Evolutionary conservation across 495 filamentous ascomycete species (phyloP), one percentile per base, ranked within the genome.

Genomic region (Aspergillus haitiensis): DNA sequence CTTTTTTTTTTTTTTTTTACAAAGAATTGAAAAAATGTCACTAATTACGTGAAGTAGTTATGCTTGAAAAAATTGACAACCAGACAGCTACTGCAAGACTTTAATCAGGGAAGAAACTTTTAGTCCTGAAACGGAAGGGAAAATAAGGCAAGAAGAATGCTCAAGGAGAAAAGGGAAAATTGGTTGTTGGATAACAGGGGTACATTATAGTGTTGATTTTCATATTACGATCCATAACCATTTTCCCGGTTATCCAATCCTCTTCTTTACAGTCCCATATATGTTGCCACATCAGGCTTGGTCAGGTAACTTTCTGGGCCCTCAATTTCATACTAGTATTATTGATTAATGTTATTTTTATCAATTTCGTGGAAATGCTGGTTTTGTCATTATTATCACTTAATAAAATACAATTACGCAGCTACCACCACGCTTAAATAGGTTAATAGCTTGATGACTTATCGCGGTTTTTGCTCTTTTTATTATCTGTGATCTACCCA

Each of bases 211-310:
- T 45, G 40, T 12, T 45, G 56, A 52, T 58, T 52, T 48, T 52
- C 56, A 49, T 51, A 58, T 58, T 34, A 55, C 33, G 35, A 47
- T 48, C 58, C 50, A 59, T 44, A 35, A 7, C 27, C 33, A 18
- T 16, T 37, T 12, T 54, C 34, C 35, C 35, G 52, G n/a, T 49
- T 32, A 27, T 11, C 35, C 15, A 56, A 58, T 56, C 60, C 60
- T 57, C 48, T 37, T 40, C 32, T 48, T 57, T 51, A 35, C 46
- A 35, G 42, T 60, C 47, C 51, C 50, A 59, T 37, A 39, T 50
- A 36, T 42, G 51, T 63, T 52, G 61, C 61, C 61, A 63, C 61
- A 55, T 47, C 37, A 8, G 44, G 61, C 39, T 52, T 56, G 46
- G 51, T 36, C 31, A 47, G 44, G 44, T 47, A 47, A 16, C 11